These are phyloP conservation scores for Gossypium trilobum DNA, from an alignment of 441 rosid species.

Conservation along the genomic window DNA sequence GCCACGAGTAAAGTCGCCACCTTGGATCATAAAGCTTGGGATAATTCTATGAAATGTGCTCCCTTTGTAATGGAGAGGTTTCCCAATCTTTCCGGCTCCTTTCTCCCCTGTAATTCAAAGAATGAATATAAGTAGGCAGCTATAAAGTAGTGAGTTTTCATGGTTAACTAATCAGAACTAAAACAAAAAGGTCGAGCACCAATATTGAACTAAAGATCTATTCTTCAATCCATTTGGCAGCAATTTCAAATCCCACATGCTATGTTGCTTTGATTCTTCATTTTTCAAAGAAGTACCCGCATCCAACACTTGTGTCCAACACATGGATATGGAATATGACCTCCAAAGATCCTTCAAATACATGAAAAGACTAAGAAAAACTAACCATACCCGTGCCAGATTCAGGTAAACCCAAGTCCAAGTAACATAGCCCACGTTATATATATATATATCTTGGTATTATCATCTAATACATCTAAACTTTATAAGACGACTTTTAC, in stretches of 20 bases:
- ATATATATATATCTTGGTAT: background rate
- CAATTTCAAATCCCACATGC: background rate
- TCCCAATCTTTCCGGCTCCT: slow-evolving; percentile 53
- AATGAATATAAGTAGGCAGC: slow-evolving; percentile 1
- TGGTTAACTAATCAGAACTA: background rate
- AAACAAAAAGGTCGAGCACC: background rate
- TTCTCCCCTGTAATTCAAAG: slow-evolving; percentile 45
- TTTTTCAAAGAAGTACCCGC: no score
- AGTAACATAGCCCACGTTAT: no score
- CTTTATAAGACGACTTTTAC: background rate
- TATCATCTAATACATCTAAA: background rate
- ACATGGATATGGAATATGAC: no score
- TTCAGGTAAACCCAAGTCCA: no score
- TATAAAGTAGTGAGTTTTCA: background rate
- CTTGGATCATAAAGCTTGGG: slow-evolving; percentile 66
- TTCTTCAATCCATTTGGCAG: background rate
- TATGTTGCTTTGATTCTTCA: no score
- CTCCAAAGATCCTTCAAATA: no score
- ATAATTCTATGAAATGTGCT: slow-evolving; percentile 58
- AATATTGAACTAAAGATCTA: background rate
- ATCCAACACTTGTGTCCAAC: no score
- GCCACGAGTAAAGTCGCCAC: slow-evolving; percentile 61
- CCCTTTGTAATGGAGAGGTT: slow-evolving; percentile 49
- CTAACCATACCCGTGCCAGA: no score
- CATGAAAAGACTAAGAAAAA: no score